Base-by-base conservation (phyloP, 2,329 filamentous ascomycete genomes). In the Aspergillus fischeri region DNA sequence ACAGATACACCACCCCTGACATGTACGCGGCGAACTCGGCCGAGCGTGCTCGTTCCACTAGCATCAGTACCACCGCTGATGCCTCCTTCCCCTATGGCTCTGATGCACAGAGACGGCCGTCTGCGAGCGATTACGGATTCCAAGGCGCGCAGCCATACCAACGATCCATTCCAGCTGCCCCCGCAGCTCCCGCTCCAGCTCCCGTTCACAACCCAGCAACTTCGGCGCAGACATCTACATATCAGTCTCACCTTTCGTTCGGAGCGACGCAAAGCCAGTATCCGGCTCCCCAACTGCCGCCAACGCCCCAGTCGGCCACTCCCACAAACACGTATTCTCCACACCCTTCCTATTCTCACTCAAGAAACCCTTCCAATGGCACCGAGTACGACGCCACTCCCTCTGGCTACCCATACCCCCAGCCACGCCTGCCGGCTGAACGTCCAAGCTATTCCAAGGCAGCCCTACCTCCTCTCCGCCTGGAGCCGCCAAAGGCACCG, bases 31-130 rank as follows among this genome's bases (percentile, higher is more conserved):
- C 74, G 42, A 74, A 75, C 35, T 73, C 78, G 9, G 69, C 74
- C 53, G 79, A 81, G 54, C 83, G 84, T 21, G 82, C 81, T 3
- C 81, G 86, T 48, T 88, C 86, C 5, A 76, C 81, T 35, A 88
- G 85, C 68, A 85, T 83, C 65, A 81, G 83, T 51, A 84, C 44
- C 21, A 27, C 81, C 63, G 74, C 81, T 17, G 80, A 81, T 29
- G 75, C 77, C 10, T 65, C 72, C 20, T 76, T 70, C 45, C 60
- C 75, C 1, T 82, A 79, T 56, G 66, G 67, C 20, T 60, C 65
- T 59, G 78, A 79, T 28, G 65, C 73, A 7, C 71, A 75, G 41
- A 77, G 81, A 27, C 77, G 81, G 29, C 78, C 80, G 6, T 81
- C 81, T 20, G 76, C 68, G n/a, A 74, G 75, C 11, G 81, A 82